Evolutionary conservation across 2,329 filamentous ascomycete species (phyloP).

Genomic region (Cladosporium sp.): DNA sequence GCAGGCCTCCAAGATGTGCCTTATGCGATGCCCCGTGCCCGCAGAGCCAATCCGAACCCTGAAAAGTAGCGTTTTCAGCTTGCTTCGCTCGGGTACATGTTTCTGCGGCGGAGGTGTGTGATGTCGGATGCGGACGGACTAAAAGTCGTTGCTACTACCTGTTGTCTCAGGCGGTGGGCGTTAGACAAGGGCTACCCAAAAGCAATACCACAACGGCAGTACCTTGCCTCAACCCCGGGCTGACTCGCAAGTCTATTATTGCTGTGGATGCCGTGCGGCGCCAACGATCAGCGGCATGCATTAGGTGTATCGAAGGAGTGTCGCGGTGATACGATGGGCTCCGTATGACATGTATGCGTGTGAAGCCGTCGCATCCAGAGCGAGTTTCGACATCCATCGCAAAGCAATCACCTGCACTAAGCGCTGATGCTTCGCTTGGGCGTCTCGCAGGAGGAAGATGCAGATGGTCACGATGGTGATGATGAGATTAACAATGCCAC

Average conservation of each 20-base stretch:
- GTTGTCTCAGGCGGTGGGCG: constrained; percentile 14
- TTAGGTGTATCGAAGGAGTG: constrained; percentile 9
- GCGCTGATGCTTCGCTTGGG: constrained; percentile 4
- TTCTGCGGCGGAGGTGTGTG: constrained; percentile 4
- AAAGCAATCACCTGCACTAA: constrained; percentile 12
- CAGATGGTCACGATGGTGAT: background rate
- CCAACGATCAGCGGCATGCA: constrained; percentile 16
- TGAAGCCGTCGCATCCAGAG: constrained; percentile 10
- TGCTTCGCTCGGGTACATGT: background rate
- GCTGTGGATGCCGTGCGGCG: constrained; percentile 16
- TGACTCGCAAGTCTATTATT: constrained; percentile 18
- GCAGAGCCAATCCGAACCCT: constrained; percentile 4
- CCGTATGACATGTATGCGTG: constrained; percentile 13
- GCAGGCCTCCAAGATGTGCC: constrained; percentile 13
- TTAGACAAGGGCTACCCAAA: constrained; percentile 6
- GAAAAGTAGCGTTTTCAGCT: constrained; percentile 15
- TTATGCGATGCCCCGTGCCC: constrained; percentile 1
- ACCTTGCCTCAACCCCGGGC: constrained; percentile 18
- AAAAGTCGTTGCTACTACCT: background rate
- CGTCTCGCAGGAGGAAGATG: constrained; percentile 3
- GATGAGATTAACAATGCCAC: background rate
- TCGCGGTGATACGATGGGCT: constrained; percentile 6
- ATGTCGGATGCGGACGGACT: constrained; percentile 15
- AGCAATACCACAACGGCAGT: constrained; percentile 12
- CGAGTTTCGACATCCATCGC: constrained; percentile 5